Base-by-base conservation (phyloP, 1,284 basidiomycete species). In the Malassezia furfur region DNA sequence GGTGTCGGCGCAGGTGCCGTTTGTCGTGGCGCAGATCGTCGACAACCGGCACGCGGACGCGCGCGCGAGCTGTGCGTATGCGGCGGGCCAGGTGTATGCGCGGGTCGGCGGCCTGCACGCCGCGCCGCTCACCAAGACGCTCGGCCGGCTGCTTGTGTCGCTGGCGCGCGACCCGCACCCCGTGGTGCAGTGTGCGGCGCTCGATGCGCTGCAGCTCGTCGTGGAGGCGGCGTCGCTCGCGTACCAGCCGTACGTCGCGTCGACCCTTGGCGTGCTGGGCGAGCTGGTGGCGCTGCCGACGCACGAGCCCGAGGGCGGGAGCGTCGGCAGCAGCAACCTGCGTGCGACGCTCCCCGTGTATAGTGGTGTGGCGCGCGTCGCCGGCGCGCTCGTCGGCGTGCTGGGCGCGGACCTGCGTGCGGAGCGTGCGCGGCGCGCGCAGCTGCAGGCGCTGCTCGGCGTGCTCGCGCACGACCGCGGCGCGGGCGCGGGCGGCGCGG, bases 371-470 rank as follows among this genome's bases (percentile, higher is more conserved):
- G 94, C 90, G 68, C 84, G 87, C 63, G 87, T 96, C 44, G 84
- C 94, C 50, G 89, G 94, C 70, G 89, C 91, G 0, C 80, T 96
- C 38, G 88, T 96, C 60, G 90, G 87, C 28, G 87, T 96, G 3
- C 81, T 96, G 40, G 94, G 94, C 1, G 93, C 94, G 0, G 94
- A 98, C 69, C 84, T 99, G 51, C 87, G 90, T 68, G 93, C 96
- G 61, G 86, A 87, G 1, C 49, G 56, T 2, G 80, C 85, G n/a
- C 86, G 89, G 0, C 81, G 89, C 31, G 82, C 82, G 3, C 79
- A 96, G 12, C 82, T 96, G 17, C 81, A 93, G 51, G 84, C 88
- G 64, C 81, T 98, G 8, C 85, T 96, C 1, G 82, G 84, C 59
- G 86, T 91, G 68, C 88, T 96, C 67, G 84, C 84, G 3, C 77